Conservation (phyloP, 768 basidiomycete species). For the Auricularia auricula-judae region DNA sequence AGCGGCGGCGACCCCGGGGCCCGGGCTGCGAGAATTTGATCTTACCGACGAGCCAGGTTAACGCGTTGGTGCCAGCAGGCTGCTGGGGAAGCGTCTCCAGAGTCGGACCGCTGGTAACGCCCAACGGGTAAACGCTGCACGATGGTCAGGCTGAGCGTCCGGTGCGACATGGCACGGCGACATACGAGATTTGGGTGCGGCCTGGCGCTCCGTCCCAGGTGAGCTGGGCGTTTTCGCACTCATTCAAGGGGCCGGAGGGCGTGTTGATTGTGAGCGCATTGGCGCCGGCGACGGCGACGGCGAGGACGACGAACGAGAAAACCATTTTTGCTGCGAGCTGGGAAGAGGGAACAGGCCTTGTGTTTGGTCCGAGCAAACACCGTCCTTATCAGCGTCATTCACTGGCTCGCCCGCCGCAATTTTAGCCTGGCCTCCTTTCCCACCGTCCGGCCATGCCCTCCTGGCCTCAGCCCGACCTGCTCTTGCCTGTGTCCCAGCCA, state of each 20-base stretch:
- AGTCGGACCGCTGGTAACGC: conserved; percentile 30
- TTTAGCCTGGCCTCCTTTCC: too few relatives aligned
- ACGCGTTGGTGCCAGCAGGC: conserved; percentile 19
- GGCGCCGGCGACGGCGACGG: conserved; percentile 30
- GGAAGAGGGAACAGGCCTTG: neutral
- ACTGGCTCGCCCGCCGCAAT: too few relatives aligned
- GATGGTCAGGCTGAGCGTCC: neutral
- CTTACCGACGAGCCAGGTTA: conserved; percentile 48
- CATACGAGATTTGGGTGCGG: conserved; percentile 1
- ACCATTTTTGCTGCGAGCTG: conserved; percentile 10
- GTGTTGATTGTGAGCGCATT: conserved; percentile 47
- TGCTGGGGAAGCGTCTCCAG: conserved; percentile 35
- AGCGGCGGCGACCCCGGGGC: too few relatives aligned
- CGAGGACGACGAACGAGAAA: conserved; percentile 22
- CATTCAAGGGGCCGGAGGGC: conserved; percentile 44
- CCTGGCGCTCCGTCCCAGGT: conserved; percentile 34
- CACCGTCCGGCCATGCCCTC: too few relatives aligned
- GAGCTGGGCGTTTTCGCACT: conserved; percentile 49
- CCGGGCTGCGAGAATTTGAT: neutral
- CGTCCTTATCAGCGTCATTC: too few relatives aligned
- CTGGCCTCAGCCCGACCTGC: too few relatives aligned
- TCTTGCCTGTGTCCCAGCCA: too few relatives aligned
- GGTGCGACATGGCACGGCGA: neutral
- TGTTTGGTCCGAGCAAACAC: too few relatives aligned
- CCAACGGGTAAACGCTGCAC: conserved; percentile 44